Percentiles rank a stretch among this genome's conserved stretches.
Evolutionary conservation across 371 early-diverging fungal genomes (phyloP).

Genomic region (Circinella umbellata): DNA sequence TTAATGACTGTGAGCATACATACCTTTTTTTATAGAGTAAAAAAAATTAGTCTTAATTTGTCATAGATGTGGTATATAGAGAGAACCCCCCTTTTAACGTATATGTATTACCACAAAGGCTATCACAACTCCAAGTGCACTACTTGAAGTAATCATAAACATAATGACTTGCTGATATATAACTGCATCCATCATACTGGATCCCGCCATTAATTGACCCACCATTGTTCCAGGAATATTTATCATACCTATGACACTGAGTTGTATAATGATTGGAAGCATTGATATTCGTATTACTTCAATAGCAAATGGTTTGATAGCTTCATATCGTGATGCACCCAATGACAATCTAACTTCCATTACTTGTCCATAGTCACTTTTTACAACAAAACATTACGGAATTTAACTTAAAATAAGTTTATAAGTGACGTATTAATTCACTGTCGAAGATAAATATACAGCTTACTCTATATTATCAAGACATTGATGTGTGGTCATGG

Average conservation of each 20-base stretch:
- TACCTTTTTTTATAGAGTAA: neutral
- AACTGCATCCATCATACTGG: slow-evolving; percentile 78
- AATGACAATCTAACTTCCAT: slow-evolving; percentile 76
- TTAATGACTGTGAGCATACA: slow-evolving; percentile 6
- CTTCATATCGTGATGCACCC: slow-evolving; percentile 89
- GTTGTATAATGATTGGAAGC: slow-evolving; percentile 81
- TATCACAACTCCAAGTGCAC: slow-evolving; percentile 67
- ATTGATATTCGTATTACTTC: slow-evolving; percentile 79
- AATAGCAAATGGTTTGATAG: slow-evolving; percentile 73
- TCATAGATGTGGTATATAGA: too few relatives aligned
- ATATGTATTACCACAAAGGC: slow-evolving; percentile 57
- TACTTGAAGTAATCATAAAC: slow-evolving; percentile 81
- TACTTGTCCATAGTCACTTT: slow-evolving; percentile 66
- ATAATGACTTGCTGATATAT: slow-evolving; percentile 84
- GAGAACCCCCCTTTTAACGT: neutral
- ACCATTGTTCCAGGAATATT: slow-evolving; percentile 94
- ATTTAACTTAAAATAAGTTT: slow-evolving; percentile 27
- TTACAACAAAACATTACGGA: too few relatives aligned
- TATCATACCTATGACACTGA: slow-evolving; percentile 84
- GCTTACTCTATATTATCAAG: slow-evolving; percentile 60
- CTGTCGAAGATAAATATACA: neutral
- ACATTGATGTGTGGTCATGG: slow-evolving; percentile 74
- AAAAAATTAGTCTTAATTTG: neutral
- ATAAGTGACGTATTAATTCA: neutral
- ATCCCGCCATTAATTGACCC: slow-evolving; percentile 87